Evolutionary conservation across 768 basidiomycete genomes (phyloP).

Genomic region (Crucibulum laeve): DNA sequence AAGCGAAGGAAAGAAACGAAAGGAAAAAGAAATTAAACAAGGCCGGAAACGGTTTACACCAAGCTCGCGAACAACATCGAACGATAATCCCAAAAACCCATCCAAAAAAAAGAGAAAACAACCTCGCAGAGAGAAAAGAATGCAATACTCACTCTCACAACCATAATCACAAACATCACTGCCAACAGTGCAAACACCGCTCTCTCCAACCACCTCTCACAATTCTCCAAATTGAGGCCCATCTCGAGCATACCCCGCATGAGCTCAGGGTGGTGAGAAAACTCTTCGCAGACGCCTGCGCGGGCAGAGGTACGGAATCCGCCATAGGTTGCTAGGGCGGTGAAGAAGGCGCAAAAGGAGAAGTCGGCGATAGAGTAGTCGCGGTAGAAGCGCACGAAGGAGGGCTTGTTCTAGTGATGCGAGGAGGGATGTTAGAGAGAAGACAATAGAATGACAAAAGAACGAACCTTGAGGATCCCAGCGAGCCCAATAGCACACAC

Average conservation of each 20-base stretch:
- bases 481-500: constrained; percentile 63
- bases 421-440: constrained; percentile 3
- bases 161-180: constrained; percentile 55
- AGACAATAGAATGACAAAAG: background rate
- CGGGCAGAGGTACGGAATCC: constrained; percentile 54
- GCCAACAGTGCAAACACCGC: constrained; percentile 56
- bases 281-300: constrained; percentile 65
- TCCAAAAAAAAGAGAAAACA: background rate
- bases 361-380: constrained; percentile 82
- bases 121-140: constrained; percentile 3
- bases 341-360: constrained; percentile 59
- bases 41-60: too few species aligned
- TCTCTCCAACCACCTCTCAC: constrained; percentile 74
- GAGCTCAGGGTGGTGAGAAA: constrained; percentile 72
- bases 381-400: constrained; percentile 74
- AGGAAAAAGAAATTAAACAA: too few species aligned
- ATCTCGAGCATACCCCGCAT: constrained; percentile 66
- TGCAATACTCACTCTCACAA: constrained; percentile 54
- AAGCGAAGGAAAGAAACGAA: too few species aligned
- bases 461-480: constrained; percentile 61
- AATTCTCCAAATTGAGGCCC: constrained; percentile 75
- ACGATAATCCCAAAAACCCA: too few species aligned
- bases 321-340: constrained; percentile 51
- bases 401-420: constrained; percentile 46
- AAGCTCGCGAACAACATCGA: too few species aligned